Conservation (phyloP, 257 asterid species). For the Leonotis leonurus region DNA sequence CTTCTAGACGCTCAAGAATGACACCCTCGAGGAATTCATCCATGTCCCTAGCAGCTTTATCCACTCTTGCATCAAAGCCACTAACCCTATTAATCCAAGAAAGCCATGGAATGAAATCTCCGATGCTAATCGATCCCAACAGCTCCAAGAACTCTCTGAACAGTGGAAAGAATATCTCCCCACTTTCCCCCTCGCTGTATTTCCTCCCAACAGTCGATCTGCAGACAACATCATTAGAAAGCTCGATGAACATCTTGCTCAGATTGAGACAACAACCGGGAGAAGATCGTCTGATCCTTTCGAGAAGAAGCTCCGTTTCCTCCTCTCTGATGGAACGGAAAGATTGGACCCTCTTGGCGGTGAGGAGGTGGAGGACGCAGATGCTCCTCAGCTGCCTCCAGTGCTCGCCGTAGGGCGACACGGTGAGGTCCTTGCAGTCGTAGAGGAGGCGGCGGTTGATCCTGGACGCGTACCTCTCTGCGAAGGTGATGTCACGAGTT, state of each 20-base stretch:
- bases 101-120: constrained; percentile 38
- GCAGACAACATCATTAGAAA: constrained; percentile 28
- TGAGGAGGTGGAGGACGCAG: constrained; percentile 38
- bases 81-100: constrained; percentile 31
- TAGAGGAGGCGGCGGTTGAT: constrained; percentile 16
- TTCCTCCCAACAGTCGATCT: constrained; percentile 42
- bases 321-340: constrained; percentile 27
- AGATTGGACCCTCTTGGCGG: constrained; percentile 31
- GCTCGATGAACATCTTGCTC: constrained; percentile 12
- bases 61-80: constrained; percentile 30
- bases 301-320: constrained; percentile 27
- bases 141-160: constrained; percentile 16
- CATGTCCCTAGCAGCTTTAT: constrained; percentile 18
- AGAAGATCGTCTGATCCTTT: constrained; percentile 13
- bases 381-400: constrained; percentile 39
- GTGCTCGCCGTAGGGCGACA: constrained; percentile 36
- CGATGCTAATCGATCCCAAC: constrained; percentile 22
- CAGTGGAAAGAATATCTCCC: constrained; percentile 16
- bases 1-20: neutral
- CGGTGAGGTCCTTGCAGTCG: constrained; percentile 15
- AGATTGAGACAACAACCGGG: constrained; percentile 13
- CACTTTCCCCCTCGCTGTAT: constrained; percentile 23
- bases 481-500: constrained; percentile 29
- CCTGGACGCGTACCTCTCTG: constrained; percentile 22
- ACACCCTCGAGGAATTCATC: constrained; percentile 40